Conservation (phyloP, 176 grass and related monocot species). For the Aegilops bicornis region DNA sequence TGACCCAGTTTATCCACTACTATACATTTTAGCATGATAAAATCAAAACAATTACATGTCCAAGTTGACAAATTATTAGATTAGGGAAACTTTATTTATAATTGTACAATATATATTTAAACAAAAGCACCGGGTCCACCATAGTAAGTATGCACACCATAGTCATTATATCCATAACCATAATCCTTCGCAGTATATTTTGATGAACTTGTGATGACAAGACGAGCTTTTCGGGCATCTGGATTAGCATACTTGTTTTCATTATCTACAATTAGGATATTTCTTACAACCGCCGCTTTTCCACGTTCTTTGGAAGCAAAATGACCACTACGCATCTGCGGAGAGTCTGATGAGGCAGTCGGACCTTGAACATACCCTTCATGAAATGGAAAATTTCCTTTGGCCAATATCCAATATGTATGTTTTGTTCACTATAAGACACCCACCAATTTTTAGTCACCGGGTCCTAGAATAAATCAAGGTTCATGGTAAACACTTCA, state of each 20-base stretch:
- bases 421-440: not conserved
- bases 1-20: not conserved
- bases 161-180: not conserved
- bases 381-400: not conserved
- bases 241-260: not conserved
- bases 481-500: not conserved
- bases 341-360: not conserved
- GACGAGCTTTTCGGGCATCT: no score
- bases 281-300: conserved; percentile 7
- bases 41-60: not conserved
- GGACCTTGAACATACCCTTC: not conserved
- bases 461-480: conserved; percentile 9
- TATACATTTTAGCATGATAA: not conserved
- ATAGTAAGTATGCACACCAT: conserved; percentile 7
- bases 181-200: not conserved
- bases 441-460: conserved; percentile 29
- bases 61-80: not conserved
- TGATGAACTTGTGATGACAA: not conserved
- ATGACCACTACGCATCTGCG: conserved; percentile 29
- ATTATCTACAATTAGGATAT: not conserved
- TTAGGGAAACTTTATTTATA: not conserved
- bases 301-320: conserved; percentile 16
- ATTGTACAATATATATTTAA: not conserved
- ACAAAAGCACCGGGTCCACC: not conserved
- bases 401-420: conserved; percentile 34